Base-by-base conservation (phyloP, 2,329 filamentous ascomycete species). In the Nothophaeocryptopus gaeumannii region DNA sequence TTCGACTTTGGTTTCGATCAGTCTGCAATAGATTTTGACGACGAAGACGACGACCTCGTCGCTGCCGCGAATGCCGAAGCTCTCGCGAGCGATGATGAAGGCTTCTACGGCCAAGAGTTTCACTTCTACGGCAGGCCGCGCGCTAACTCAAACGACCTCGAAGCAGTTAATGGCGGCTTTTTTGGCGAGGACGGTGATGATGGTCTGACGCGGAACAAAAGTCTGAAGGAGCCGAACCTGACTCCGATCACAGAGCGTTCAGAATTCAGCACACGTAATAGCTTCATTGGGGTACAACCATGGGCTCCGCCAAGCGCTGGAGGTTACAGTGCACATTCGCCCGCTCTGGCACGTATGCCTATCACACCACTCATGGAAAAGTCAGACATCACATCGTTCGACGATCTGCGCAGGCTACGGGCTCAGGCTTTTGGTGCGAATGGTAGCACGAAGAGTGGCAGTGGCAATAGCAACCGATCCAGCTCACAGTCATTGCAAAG, bases 161-260 rank as follows among this genome's bases (percentile, higher is more conserved):
- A 77, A 34, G 74, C 86, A 47, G 88, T 86, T 59, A 87, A 89
- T 59, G 93, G 93, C 26, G 93, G 93, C 14, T 96, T 89, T 70
- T 97, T 97, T 64, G 89, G 89, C 1, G 82, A 87, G 0, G 83
- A 85, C 14, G 85, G 85, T 2, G 70, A 85, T 12, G 79, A 84
- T 50, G 76, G 76, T 2, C 62, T 84, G 35, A 73, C 73, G 45
- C 82, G 89, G 32, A 82, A 82, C 47, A 93, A 87, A 57, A 90
- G 88, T 14, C 82, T 88, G 14, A 82, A 86, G 35, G 92, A 96
- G 66, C 92, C 93, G 1, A 96, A 93, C 62, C 74, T 99, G 40
- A 97, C 93, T 1, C 93, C 93, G 5, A 97, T 99, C 61, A 97
- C 92, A 0, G 93, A 97, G 68, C 82, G 91, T 10, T 95, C 89